phyloP scores from a whole-genome alignment of 2,329 filamentous ascomycete genomes.

The Colletotrichum lini region DNA sequence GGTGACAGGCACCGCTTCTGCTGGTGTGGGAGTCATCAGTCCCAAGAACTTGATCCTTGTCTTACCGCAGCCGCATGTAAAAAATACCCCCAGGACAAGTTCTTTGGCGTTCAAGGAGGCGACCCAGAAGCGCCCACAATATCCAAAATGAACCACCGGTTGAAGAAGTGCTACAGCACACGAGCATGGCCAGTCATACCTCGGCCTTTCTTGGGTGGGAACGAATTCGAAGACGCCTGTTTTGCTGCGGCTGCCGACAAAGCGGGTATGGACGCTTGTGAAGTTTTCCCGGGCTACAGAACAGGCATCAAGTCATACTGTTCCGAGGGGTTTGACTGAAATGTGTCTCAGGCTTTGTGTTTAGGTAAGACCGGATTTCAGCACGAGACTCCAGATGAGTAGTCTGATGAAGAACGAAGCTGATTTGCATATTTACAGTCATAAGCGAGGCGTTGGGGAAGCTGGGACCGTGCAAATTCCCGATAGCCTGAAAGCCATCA shows the following conservation, averaged over 20 bases:
- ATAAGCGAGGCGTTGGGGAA: background rate
- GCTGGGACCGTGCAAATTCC: no score
- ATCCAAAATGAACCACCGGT: constrained; percentile 14
- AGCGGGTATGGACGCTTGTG: background rate
- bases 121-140: constrained; percentile 11
- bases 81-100: constrained; percentile 13
- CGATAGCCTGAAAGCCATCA: no score
- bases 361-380: background rate
- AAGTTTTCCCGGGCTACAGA: background rate
- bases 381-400: no score
- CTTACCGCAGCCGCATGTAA: constrained; percentile 20
- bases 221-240: constrained; percentile 19
- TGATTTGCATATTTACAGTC: background rate
- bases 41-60: background rate
- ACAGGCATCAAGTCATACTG: constrained; percentile 16
- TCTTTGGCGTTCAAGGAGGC: constrained; percentile 11
- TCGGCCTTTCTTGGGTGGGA: constrained; percentile 15
- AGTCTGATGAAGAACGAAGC: background rate
- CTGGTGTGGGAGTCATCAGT: constrained; percentile 20
- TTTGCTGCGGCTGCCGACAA: background rate
- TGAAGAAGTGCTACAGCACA: constrained; percentile 6
- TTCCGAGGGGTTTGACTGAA: constrained; percentile 3
- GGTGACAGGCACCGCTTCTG: constrained; percentile 29
- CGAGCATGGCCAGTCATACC: constrained; percentile 20
- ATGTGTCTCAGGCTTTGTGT: background rate